Evolutionary conservation across 306 rosid genomes (phyloP), one percentile per base, ranked within the genome.

Genomic region (Medicago ruthenica): DNA sequence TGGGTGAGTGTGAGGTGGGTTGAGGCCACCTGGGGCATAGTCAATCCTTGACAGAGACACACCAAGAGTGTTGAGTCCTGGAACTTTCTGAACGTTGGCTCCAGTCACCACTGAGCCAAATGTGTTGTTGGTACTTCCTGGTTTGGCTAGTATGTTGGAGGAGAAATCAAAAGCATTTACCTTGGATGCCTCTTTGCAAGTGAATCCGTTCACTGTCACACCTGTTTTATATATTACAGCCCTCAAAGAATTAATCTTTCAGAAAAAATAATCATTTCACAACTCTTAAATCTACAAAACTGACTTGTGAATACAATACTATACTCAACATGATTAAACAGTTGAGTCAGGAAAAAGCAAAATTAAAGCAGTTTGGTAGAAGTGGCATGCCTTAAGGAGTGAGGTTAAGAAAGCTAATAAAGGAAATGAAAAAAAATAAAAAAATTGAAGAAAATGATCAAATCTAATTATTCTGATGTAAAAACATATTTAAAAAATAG

Each of bases 1-100:
- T 24, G 96, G 96, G 85, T 95, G 98, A 0, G 96, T 90, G 95
- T 95, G 98, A 1, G 98, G 96, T 8, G 98, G 97, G 86, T 95
- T 95, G 9, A 90, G 83, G 55, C 98, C 98, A 11, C 92, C 92
- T 0, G 96, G 90, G 20, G 95, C 95, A 65, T 90, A 95, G 89
- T 95, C 98, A 37, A 95, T 80, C 11, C 97, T 85, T 4, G 98
- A 45, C 34, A 95, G 20, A 8, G 98, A 95, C 47, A 92, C 86
- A 6, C 96, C 96, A 1, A 95, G 90, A 3, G 97, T 95, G 88
- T 94, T 94, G 9, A 92, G 90, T 77, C 98, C 98, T 36, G 97
- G 92, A 57, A 92, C 65, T 79, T 78, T 84, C 59, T 82, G 50
- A 22, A 92, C 97, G 11, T 88, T 90, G 77, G 93, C 98, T 74